Conservation (phyloP, 148 eudicot genomes). For the Rhododendron ferrugineum region DNA sequence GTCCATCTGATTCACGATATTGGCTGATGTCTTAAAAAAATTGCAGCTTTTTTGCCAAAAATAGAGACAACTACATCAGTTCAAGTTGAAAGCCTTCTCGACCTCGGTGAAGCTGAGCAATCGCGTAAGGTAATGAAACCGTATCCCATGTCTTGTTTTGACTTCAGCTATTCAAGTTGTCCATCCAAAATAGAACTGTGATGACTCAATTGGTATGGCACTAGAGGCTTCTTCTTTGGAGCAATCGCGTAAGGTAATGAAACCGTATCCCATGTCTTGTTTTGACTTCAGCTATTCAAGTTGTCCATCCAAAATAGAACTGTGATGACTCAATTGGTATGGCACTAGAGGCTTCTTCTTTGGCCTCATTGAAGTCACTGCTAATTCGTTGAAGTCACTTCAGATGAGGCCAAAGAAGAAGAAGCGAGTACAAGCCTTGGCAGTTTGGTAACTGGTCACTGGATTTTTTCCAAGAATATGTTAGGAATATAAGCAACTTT, state of each 20-base stretch:
- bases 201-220: neutral
- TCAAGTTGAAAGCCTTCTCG: conserved; percentile 53
- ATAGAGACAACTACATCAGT: conserved; percentile 60
- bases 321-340: neutral
- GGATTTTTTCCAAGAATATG: neutral
- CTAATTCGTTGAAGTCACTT: neutral
- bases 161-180: neutral
- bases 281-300: neutral
- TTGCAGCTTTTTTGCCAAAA: conserved; percentile 76
- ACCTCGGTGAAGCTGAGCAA: conserved; percentile 53
- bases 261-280: neutral
- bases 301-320: neutral
- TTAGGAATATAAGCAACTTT: conserved; percentile 1
- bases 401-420: conserved; percentile 11
- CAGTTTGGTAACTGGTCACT: conserved; percentile 8
- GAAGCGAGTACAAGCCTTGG: neutral
- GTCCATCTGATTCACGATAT: neutral
- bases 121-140: conserved; percentile 30
- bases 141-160: neutral
- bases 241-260: conserved; percentile 35
- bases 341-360: neutral
- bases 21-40: conserved; percentile 3
- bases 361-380: neutral
- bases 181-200: neutral
- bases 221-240: conserved; percentile 4